Evolutionary conservation across 2,329 filamentous ascomycete genomes (phyloP).

Genomic region (Nigrospora osmanthi): DNA sequence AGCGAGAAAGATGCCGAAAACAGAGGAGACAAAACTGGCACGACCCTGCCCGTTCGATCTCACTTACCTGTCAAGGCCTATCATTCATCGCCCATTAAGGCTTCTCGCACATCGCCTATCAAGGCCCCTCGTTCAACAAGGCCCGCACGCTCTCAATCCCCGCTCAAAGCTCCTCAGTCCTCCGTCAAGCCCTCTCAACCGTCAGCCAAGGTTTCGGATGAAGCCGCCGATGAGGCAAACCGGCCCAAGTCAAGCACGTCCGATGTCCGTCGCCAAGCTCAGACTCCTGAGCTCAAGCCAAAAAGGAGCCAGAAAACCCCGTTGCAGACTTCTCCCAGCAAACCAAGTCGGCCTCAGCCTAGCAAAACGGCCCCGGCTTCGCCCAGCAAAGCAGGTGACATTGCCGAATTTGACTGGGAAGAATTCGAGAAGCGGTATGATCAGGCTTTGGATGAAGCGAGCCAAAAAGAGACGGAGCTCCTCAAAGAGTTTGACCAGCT

Average conservation of each 20-base stretch:
- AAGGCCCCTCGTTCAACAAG: too few species aligned
- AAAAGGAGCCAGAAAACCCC: slow-evolving; percentile 23
- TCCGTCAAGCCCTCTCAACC: background rate
- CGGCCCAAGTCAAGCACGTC: slow-evolving; percentile 5
- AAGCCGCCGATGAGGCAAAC: background rate
- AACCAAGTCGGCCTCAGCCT: slow-evolving; percentile 27
- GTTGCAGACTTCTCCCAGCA: slow-evolving; percentile 32
- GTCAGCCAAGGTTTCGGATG: background rate
- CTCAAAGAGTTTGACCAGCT: slow-evolving; percentile 60
- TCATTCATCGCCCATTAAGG: too few species aligned
- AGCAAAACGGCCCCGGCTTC: slow-evolving; percentile 10
- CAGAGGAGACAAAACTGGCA: background rate
- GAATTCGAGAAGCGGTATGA: slow-evolving; percentile 66
- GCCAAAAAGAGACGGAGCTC: slow-evolving; percentile 56
- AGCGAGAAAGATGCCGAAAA: too few species aligned
- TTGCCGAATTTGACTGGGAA: slow-evolving; percentile 65
- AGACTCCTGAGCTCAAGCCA: slow-evolving; percentile 28
- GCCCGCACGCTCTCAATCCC: too few species aligned
- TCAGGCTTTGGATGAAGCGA: slow-evolving; percentile 53
- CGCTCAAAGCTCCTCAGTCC: background rate
- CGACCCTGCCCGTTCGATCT: background rate
- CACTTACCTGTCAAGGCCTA: too few species aligned
- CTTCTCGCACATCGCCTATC: too few species aligned
- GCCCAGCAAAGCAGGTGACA: slow-evolving; percentile 41
- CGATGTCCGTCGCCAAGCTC: slow-evolving; percentile 14